Evolutionary conservation across 2,329 filamentous ascomycete species (phyloP), one percentile per base, ranked within the genome.

Genomic region (Thermoascus crustaceus): DNA sequence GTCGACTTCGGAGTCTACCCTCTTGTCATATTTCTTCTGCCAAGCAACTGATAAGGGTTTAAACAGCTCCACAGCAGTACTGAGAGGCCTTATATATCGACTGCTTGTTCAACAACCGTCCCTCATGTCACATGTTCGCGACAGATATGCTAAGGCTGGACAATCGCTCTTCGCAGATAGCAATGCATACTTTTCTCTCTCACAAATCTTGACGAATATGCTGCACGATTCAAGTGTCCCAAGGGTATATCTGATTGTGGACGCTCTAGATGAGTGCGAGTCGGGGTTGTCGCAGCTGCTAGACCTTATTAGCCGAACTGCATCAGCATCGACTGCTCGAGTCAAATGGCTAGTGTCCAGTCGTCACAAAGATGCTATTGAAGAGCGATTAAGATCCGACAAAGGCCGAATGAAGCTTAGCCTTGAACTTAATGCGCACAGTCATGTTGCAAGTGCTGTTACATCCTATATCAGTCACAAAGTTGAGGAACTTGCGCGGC

Each of bases 221-320:
- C 38, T 73, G 2, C 10, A 53, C 9, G 62, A 69, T 27, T 36
- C 41, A 2, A 47, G 8, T 4, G 35, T 63, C 2, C 10, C 46
- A 1, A 40, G 8, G 0, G 52, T 49, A 0, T 55, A 54, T 40
- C 34, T 73, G 3, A 39, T 71, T 8, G 47, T 73, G 27, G 66
- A 72, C 46, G 68, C 66, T 1, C 60, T 72, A 1, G 67, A 73
- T 37, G 67, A 72, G 44, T 70, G 64, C 40, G 38, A 31, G 46
- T n/a, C n/a, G n/a, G n/a, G n/a, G n/a, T n/a, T n/a, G n/a, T n/a
- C n/a, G n/a, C n/a, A n/a, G n/a, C n/a, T n/a, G n/a, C n/a, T n/a
- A n/a, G n/a, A n/a, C n/a, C n/a, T n/a, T n/a, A n/a, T n/a, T n/a
- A n/a, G n/a, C n/a, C n/a, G n/a, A n/a, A n/a, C n/a, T n/a, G n/a